Base-by-base conservation (phyloP, 2,329 filamentous ascomycete genomes). In the Phaeosphaeria sp. region DNA sequence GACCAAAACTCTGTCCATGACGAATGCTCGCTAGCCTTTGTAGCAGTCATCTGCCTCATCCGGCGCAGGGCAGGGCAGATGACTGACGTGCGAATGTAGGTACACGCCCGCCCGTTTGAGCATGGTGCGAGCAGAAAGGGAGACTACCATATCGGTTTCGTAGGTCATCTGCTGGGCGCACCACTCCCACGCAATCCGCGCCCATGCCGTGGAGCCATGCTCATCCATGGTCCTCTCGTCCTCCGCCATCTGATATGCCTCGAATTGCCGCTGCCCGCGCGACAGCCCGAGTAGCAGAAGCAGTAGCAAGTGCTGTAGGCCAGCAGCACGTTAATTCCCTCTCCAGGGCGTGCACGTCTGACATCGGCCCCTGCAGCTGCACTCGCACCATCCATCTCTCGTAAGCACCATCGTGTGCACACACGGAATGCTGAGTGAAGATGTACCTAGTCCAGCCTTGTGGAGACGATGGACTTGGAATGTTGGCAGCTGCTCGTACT, bases 1-100 rank as follows among this genome's bases (percentile, higher is more conserved):
- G 50, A 63, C 60, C 59, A 55, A 55, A 46, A 23, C 58, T 50
- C 53, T 58, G 57, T 59, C 55, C 52, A 67, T 71, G 70, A 71
- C 70, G 62, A 64, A 60, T 46, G n/a, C 53, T 47, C 59, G 58
- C 68, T 69, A 67, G 46, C 42, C 53, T 47, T 58, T 57, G 66
- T 69, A 67, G 46, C 42, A 55, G 72, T 75, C 72, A 74, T 69
- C 72, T 71, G 72, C 59, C 58, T 63, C 64, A 65, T 66, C 69
- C 64, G 72, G 65, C 71, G 72, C 69, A 68, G 64, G 67, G 65
- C 65, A 59, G 58, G 65, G 46, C 69, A 68, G 66, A 70, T 71
- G 68, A 72, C 69, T 71, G 64, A 65, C 57, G 60, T 63, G 65
- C 63, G 59, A 67, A 68, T 68, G 63, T 71, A 69, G 64, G 66